Base-by-base conservation (phyloP, 768 basidiomycete genomes). In the Kwoniella dejecticola region DNA sequence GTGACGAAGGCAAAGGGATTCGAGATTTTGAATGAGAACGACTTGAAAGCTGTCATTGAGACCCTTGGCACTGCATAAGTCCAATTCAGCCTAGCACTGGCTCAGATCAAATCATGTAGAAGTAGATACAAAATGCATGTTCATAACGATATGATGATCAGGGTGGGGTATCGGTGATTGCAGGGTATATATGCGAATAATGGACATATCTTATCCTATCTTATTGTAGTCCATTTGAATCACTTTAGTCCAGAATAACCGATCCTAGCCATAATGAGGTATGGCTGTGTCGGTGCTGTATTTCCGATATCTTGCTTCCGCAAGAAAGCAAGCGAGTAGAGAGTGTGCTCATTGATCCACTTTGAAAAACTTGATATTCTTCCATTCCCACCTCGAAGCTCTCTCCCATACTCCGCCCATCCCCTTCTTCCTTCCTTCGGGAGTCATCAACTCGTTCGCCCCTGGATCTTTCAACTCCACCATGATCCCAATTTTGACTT, bases 1-100 rank as follows among this genome's bases (percentile, higher is more conserved):
- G 90, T 97, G n/a, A 94, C 91, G 57, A 79, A 80, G 46, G 83
- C 80, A 42, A 85, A 83, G 57, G 94, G 94, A n/a, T 97, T 95
- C 77, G 85, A 90, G 80, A 96, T 97, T 68, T 77, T 98, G 64
- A 83, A 87, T 67, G 91, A 95, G 79, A 84, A 83, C 29, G 82
- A 83, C 70, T 82, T 97, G 74, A 89, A 94, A 82, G 85, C 84
- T 68, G 83, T 92, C 59, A 91, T 97, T 62, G 91, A 93, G 71
- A 84, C 82, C 63, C 90, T 81, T 61, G 63, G 33, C 15, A 36
- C 67, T 6, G 71, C 67, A 21, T 72, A 42, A n/a, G 57, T 55
- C 30, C 11, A 17, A 36, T 7, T 23, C 27, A n/a, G 42, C n/a
- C 8, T 38, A 52, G 36, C 55, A n/a, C 10, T 52, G 4, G 47